A percentile compares a stretch with the other conserved stretches of the same genome.
Conservation (phyloP, 306 rosid genomes). For the Vigna unguiculata region DNA sequence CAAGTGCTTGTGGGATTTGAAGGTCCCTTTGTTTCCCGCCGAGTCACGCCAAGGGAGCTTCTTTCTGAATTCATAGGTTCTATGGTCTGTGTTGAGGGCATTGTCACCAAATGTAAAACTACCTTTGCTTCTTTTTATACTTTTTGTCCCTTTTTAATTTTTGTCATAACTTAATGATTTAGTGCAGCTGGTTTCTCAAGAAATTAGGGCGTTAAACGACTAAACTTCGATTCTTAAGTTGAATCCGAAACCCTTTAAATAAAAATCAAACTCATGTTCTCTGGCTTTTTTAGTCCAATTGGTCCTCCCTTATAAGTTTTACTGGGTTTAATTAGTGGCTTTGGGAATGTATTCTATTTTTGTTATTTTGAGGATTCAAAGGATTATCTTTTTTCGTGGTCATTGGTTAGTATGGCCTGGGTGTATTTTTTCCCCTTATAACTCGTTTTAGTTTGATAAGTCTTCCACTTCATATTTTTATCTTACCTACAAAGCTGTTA, state of each 20-base stretch:
- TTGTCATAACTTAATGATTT: not conserved
- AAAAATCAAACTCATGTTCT: not conserved
- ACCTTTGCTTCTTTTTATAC: no score
- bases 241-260: not conserved
- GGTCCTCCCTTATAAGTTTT: not conserved
- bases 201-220: not conserved
- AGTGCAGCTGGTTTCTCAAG: not conserved
- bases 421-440: not conserved
- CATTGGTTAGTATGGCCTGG: not conserved
- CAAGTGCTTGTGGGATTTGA: slow-evolving; percentile 88
- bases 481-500: not conserved
- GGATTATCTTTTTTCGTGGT: not conserved
- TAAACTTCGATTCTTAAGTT: not conserved
- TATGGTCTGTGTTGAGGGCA: slow-evolving; percentile 96
- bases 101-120: slow-evolving; percentile 85
- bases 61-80: slow-evolving; percentile 91
- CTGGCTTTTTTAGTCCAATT: not conserved
- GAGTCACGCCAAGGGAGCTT: slow-evolving; percentile 89
- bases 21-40: slow-evolving; percentile 93
- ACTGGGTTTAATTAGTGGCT: not conserved
- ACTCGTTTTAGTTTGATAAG: not conserved
- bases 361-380: not conserved
- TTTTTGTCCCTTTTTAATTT: not conserved
- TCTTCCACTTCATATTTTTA: not conserved
- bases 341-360: not conserved